These are phyloP conservation scores for Cystobasidiaceae sp. DNA, from an alignment of 1,284 basidiomycete species.

Conservation along the genomic window DNA sequence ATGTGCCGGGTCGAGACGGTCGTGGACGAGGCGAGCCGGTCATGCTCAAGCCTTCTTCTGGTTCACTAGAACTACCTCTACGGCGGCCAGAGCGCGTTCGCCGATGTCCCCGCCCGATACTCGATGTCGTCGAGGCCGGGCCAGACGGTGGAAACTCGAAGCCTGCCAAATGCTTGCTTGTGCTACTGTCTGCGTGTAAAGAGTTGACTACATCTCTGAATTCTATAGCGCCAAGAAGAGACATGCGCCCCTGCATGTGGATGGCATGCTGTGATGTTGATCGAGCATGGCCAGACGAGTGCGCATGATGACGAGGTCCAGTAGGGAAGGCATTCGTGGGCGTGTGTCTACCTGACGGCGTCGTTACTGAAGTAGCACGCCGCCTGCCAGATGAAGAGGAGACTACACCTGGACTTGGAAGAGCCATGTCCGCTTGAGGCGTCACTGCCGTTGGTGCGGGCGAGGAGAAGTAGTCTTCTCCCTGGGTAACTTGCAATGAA, in stretches of 20 bases:
- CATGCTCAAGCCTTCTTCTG: slow-evolving; percentile 15
- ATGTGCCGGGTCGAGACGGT: neutral
- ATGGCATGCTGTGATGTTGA: slow-evolving; percentile 6
- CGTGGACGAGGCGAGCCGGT: neutral
- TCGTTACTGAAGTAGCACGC: slow-evolving; percentile 12
- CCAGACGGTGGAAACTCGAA: slow-evolving; percentile 9
- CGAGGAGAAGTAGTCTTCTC: slow-evolving; percentile 1
- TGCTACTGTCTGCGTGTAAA: slow-evolving; percentile 54
- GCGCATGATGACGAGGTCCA: neutral
- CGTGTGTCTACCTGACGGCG: neutral
- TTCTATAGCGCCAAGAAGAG: slow-evolving; percentile 85
- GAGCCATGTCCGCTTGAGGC: slow-evolving; percentile 1
- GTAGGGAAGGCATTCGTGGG: slow-evolving; percentile 5
- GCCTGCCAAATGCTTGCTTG: slow-evolving; percentile 13
- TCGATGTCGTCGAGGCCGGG: neutral
- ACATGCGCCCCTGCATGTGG: slow-evolving; percentile 46
- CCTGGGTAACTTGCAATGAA: neutral
- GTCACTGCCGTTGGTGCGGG: slow-evolving; percentile 1
- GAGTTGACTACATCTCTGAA: slow-evolving; percentile 83
- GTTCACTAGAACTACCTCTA: slow-evolving; percentile 2
- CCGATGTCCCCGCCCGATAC: neutral
- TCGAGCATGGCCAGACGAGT: slow-evolving; percentile 13
- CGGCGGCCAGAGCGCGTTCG: neutral
- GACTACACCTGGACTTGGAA: neutral
- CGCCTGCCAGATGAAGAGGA: neutral